Evolutionary conservation across 805 yeast species (phyloP).

Genomic region (Monosporozyma servazzii): DNA sequence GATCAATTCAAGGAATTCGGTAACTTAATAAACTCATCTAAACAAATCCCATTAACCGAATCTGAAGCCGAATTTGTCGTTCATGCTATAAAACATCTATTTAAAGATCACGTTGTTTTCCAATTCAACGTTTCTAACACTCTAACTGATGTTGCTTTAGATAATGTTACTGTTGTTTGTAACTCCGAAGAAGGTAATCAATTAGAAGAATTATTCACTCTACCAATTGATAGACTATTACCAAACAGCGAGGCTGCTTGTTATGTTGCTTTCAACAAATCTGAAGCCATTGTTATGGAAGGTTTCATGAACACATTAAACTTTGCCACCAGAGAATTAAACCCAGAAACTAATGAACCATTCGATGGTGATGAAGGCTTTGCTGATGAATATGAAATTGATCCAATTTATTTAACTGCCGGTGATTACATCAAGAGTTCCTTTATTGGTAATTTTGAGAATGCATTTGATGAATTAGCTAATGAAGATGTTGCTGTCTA

Average conservation of each 20-base stretch:
- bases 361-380: constrained; percentile 71
- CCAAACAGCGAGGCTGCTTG: constrained; percentile 68
- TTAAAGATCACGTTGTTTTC: constrained; percentile 59
- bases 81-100: constrained; percentile 72
- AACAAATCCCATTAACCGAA: constrained; percentile 66
- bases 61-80: constrained; percentile 90
- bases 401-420: constrained; percentile 56
- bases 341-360: constrained; percentile 58
- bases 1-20: constrained; percentile 74
- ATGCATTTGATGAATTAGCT: constrained; percentile 63
- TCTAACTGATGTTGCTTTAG: constrained; percentile 63
- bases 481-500: constrained; percentile 57
- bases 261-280: constrained; percentile 64
- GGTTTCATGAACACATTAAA: constrained; percentile 59
- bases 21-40: constrained; percentile 60
- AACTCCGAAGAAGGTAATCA: constrained; percentile 50
- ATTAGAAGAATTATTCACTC: constrained; percentile 58
- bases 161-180: constrained; percentile 63
- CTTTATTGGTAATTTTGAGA: constrained; percentile 66
- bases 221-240: constrained; percentile 61
- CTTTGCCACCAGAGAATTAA: constrained; percentile 71
- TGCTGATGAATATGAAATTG: constrained; percentile 89
- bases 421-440: constrained; percentile 80
- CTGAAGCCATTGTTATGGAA: constrained; percentile 37
- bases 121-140: constrained; percentile 85